Evolutionary conservation across 2,329 filamentous ascomycete species (phyloP), one percentile per base, ranked within the genome.

Genomic region (Aspergillus sp.): DNA sequence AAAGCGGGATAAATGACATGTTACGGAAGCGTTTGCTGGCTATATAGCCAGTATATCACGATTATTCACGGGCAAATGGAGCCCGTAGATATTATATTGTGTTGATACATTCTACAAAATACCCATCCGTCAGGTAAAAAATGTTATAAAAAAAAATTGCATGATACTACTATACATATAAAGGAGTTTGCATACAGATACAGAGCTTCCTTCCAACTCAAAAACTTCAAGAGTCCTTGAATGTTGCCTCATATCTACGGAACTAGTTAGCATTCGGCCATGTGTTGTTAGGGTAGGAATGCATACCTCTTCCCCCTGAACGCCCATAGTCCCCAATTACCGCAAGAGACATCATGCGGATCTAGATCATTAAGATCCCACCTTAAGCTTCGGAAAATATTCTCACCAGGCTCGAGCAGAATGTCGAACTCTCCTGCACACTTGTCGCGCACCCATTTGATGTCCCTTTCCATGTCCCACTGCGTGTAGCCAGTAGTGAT

Each of bases 361-460:
- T 97, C 95, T 63, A 95, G 79, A 70, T 99, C 96, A 70, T 99
- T 97, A 69, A 99, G 75, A 77, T 99, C 96, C 96, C 96, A 99
- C 68, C 93, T 83, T 72, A 97, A 76, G 78, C 95, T 99, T 69
- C 93, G 85, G 80, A 99, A 99, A 15, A 82, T 83, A 70, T 99
- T 99, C 82, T 98, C 93, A 39, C 92, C 93, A 0, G 96, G 95
- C 75, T 96, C 85, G 68, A 99, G 81, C 58, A 99, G 78, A 40
- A 99, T 81, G 70, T 99, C 95, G 71, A 97, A 93, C 75, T 99
- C 95, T 19, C 93, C 93, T 3, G 85, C 85, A 51, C 90, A 91
- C 62, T 91, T 92, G 70, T 93, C 87, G 71, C 88, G 83, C 27
- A 99, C 90, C 88, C 91, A 97, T 39, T 91, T 86, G 48, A 96